These are phyloP conservation scores for Przewalskia tangutica DNA, from an alignment of 257 asterid species.

Conservation along the genomic window DNA sequence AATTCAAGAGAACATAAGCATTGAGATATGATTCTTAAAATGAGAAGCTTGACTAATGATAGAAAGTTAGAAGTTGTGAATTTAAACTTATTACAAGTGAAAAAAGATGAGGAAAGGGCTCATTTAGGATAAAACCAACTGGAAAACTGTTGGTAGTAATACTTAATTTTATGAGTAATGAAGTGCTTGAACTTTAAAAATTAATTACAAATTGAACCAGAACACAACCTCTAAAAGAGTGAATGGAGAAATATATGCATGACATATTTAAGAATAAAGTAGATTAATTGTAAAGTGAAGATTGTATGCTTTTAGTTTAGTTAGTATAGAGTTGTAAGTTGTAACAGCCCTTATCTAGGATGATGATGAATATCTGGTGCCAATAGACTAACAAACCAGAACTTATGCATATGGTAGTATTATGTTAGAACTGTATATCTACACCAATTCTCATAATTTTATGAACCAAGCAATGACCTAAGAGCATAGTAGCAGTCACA, in stretches of 20 bases:
- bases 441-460: neutral
- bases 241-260: too few species aligned
- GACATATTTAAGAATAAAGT: too few species aligned
- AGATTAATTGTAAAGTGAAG: neutral
- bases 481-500: neutral
- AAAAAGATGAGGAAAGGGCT: neutral
- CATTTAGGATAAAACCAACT: neutral
- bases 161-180: too few species aligned
- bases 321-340: neutral
- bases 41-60: neutral
- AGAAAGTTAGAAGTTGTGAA: neutral
- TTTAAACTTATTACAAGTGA: too few species aligned
- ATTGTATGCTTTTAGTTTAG: neutral
- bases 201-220: neutral
- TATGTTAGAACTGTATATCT: neutral
- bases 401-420: neutral
- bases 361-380: neutral
- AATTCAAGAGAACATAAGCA: neutral
- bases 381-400: neutral
- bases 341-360: neutral
- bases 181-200: neutral
- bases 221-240: neutral
- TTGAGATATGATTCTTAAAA: too few species aligned
- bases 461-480: too few species aligned
- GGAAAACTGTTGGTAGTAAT: too few species aligned